phyloP scores from a whole-genome alignment of 768 basidiomycete species.

The Tylopilus rubrobrunneus region DNA sequence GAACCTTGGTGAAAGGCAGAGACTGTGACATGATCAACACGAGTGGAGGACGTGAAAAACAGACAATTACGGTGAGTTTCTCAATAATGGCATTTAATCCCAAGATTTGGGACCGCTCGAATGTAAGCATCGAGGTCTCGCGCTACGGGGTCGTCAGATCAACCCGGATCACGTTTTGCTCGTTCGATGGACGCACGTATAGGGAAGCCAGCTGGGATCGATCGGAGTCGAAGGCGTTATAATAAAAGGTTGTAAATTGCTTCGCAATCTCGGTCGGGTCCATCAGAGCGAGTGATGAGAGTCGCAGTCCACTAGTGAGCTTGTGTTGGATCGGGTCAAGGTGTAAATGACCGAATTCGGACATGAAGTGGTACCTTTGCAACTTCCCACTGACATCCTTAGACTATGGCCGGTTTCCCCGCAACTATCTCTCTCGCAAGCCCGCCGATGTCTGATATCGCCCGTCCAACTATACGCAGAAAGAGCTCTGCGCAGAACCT shows the following conservation, averaged over 20 bases:
- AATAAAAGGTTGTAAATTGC: conserved; percentile 83
- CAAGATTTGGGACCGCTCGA: conserved; percentile 58
- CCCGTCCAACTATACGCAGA: conserved; percentile 68
- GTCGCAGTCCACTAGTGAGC: neutral
- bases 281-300: conserved; percentile 45
- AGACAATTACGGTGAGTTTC: conserved; percentile 62
- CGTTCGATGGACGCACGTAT: conserved; percentile 60
- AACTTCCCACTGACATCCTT: neutral
- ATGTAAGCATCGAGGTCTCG: conserved; percentile 78
- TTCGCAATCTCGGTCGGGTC: conserved; percentile 73
- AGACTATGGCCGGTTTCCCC: conserved; percentile 19
- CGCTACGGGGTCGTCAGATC: conserved; percentile 49
- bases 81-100: conserved; percentile 57
- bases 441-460: conserved; percentile 27
- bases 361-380: neutral
- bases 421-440: conserved; percentile 17
- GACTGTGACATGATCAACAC: conserved; percentile 35
- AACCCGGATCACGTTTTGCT: conserved; percentile 24
- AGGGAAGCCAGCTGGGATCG: conserved; percentile 54
- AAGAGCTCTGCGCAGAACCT: conserved; percentile 86
- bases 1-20: conserved; percentile 79
- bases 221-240: conserved; percentile 66
- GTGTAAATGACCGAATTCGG: neutral
- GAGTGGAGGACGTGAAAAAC: neutral
- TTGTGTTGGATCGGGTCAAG: conserved; percentile 2